Conservation (phyloP, 805 yeast genomes). For the Komagataella pseudopastoris region DNA sequence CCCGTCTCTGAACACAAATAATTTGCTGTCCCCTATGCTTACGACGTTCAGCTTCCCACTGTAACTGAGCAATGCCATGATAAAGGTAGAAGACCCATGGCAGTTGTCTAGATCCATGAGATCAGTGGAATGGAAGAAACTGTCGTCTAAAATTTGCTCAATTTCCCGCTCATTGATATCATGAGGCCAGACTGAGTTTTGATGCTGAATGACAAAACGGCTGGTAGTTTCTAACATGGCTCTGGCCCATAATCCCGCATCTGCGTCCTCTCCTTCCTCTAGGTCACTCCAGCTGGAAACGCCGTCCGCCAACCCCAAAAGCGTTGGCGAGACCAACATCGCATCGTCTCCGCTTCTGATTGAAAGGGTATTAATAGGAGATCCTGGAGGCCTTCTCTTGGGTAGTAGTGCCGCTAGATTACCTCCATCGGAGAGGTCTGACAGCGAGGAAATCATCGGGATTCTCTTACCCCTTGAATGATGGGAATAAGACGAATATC, state of each 20-base stretch:
- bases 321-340: slow-evolving; percentile 37
- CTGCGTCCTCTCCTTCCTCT: slow-evolving; percentile 20
- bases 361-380: slow-evolving; percentile 36
- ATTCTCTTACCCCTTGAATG: slow-evolving; percentile 15
- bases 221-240: slow-evolving; percentile 37
- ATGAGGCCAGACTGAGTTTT: not conserved
- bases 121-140: slow-evolving; percentile 32
- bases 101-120: slow-evolving; percentile 34
- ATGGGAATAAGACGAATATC: slow-evolving; percentile 34
- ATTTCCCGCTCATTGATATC: slow-evolving; percentile 23
- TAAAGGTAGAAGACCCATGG: slow-evolving; percentile 34
- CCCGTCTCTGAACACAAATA: slow-evolving; percentile 33
- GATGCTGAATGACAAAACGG: slow-evolving; percentile 9
- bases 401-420: slow-evolving; percentile 29
- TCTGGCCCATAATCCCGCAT: slow-evolving; percentile 40
- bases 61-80: slow-evolving; percentile 27
- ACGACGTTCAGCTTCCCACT: slow-evolving; percentile 19
- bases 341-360: slow-evolving; percentile 46
- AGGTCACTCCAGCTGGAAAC: slow-evolving; percentile 37
- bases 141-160: slow-evolving; percentile 28
- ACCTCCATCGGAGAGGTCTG: slow-evolving; percentile 36
- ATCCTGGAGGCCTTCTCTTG: slow-evolving; percentile 35
- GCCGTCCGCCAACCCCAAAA: slow-evolving; percentile 43
- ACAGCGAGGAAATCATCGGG: slow-evolving; percentile 31
- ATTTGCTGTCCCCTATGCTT: slow-evolving; percentile 38